Evolutionary conservation across 352 stramenopile species (phyloP).

Genomic region (Globisporangium heterothallicum): DNA sequence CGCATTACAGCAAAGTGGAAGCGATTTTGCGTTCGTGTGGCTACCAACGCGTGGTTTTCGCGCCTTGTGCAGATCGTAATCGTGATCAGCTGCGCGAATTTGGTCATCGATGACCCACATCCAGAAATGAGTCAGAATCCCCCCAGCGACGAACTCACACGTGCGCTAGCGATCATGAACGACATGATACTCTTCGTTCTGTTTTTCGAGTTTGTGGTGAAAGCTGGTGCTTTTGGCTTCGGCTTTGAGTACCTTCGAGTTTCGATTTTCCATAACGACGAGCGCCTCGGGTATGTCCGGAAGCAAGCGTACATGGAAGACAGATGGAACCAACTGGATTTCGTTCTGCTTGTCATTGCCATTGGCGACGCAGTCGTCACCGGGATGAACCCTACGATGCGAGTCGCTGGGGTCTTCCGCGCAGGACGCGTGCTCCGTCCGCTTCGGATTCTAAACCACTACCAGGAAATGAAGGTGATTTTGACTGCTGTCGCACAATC

Average conservation of each 20-base stretch:
- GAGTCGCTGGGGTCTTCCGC: conserved; percentile 52
- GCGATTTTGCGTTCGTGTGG: conserved; percentile 23
- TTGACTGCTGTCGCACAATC: conserved; percentile 62
- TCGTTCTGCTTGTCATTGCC: conserved; percentile 49
- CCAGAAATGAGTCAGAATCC: conserved; percentile 46
- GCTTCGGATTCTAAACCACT: conserved; percentile 68
- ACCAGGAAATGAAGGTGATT: conserved; percentile 76
- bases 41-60: conserved; percentile 36
- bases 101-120: conserved; percentile 71
- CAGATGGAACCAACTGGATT: conserved; percentile 72
- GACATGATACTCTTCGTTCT: conserved; percentile 45
- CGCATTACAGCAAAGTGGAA: conserved; percentile 5
- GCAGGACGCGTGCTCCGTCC: conserved; percentile 60
- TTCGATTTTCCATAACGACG: conserved; percentile 53
- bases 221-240: conserved; percentile 49
- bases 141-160: conserved; percentile 25
- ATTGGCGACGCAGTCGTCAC: conserved; percentile 54
- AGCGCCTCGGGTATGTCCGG: conserved; percentile 52
- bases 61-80: conserved; percentile 67
- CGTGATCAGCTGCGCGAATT: conserved; percentile 56
- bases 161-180: conserved; percentile 34
- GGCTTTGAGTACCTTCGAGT: conserved; percentile 59
- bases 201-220: conserved; percentile 53
- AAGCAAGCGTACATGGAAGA: conserved; percentile 76
- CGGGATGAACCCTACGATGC: conserved; percentile 31